phyloP scores from a whole-genome alignment of 2,329 filamentous ascomycete species.

The Colletotrichum sp. region DNA sequence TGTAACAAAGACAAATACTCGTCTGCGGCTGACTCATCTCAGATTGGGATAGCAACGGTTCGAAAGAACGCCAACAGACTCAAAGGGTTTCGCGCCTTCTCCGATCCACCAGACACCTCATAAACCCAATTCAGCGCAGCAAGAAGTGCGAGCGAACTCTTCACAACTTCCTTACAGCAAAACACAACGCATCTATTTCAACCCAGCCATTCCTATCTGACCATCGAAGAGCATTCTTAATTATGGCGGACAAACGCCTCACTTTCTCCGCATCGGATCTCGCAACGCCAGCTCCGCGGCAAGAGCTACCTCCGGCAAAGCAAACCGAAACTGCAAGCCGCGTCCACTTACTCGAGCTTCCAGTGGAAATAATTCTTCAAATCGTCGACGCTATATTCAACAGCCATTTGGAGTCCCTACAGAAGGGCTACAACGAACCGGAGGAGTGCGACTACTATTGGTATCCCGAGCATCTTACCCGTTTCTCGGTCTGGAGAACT shows the following conservation, averaged over 20 bases:
- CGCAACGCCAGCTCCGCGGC: not conserved
- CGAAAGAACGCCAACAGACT: not conserved
- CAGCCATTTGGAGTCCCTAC: rapidly evolving
- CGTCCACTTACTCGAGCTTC: not conserved
- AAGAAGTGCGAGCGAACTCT: not conserved
- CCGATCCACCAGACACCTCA: not conserved
- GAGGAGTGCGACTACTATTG: not conserved
- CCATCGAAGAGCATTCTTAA: not conserved
- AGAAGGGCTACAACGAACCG: not conserved
- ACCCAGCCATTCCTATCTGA: too few relatives aligned
- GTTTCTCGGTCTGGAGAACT: not conserved
- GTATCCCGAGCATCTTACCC: too few relatives aligned
- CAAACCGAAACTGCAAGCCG: not conserved
- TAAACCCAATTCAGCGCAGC: not conserved
- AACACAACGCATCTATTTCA: not conserved
- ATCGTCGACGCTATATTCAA: not conserved
- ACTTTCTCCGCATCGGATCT: not conserved
- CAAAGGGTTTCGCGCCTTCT: not conserved
- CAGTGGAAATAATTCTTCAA: not conserved
- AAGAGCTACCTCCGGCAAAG: not conserved
- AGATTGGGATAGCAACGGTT: rapidly evolving
- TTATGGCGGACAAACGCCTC: not conserved
- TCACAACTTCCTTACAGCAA: not conserved
- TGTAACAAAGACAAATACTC: not conserved
- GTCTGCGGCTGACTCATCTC: not conserved